Percentiles rank a stretch among this genome's conserved stretches.
These are phyloP conservation scores for Acanthamoeba lenticulata DNA, from an alignment of 208 protist genomes.

Conservation along the genomic window DNA sequence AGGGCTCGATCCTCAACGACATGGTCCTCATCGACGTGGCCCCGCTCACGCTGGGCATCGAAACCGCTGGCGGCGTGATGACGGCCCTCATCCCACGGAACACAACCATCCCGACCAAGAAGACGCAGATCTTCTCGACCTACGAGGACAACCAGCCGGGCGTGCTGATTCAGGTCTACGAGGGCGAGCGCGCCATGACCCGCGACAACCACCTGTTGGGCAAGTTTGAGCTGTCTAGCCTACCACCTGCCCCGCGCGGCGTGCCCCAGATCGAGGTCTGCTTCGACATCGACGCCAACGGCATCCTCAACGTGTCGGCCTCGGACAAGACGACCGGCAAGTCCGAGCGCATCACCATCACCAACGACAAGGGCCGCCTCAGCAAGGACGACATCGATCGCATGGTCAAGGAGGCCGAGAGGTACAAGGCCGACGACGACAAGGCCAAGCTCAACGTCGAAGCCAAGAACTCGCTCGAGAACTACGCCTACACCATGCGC, in stretches of 20 bases:
- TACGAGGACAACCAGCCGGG: slow-evolving; percentile 84
- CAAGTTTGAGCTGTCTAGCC: slow-evolving; percentile 94
- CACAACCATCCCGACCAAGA: slow-evolving; percentile 93
- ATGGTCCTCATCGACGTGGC: slow-evolving; percentile 88
- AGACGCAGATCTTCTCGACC: slow-evolving; percentile 84
- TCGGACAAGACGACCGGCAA: slow-evolving; percentile 96
- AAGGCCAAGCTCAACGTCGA: slow-evolving; percentile 84
- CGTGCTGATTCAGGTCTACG: slow-evolving; percentile 92
- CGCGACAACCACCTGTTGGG: slow-evolving; percentile 95
- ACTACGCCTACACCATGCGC: slow-evolving; percentile 95
- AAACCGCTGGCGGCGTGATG: slow-evolving; percentile 94
- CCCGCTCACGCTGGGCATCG: slow-evolving; percentile 90
- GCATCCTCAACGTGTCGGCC: slow-evolving; percentile 96
- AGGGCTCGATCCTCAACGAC: slow-evolving; percentile 71
- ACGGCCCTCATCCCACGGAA: slow-evolving; percentile 92
- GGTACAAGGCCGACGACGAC: slow-evolving; percentile 93
- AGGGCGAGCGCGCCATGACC: slow-evolving; percentile 95
- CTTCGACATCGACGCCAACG: slow-evolving; percentile 98
- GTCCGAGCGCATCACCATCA: slow-evolving; percentile 97
- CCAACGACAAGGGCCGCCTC: slow-evolving; percentile 96
- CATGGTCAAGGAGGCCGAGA: slow-evolving; percentile 94
- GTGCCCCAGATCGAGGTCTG: slow-evolving; percentile 97
- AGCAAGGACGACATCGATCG: slow-evolving; percentile 94
- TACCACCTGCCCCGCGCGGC: slow-evolving; percentile 94
- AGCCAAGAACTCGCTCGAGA: slow-evolving; percentile 90